Base-by-base conservation (phyloP, 306 rosid species). In the Prosopis cineraria region DNA sequence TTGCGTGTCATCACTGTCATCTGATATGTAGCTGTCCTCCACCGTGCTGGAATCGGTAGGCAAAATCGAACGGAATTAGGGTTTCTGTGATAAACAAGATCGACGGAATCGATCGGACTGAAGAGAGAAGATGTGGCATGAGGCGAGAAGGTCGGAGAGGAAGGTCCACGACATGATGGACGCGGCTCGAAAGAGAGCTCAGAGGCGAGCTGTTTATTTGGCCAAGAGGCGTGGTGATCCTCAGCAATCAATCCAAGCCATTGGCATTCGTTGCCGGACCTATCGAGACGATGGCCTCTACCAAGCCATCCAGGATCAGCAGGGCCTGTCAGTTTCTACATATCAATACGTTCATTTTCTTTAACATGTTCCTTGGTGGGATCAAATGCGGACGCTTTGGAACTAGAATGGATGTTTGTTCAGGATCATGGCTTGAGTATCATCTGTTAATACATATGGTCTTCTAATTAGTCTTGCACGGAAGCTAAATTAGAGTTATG, bases 121-220 rank as follows among this genome's bases (percentile, higher is more conserved):
- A 22, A 20, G 48, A 48, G 31, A 56, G 53, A 84, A 64, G 84
- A 93, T 95, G 99, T 95, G 99, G 99, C 99, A 95, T 87, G 99
- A 95, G 69, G 99, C 98, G 10, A 75, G 98, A 82, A 79, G 94
- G 79, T 95, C 99, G 84, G 99, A 95, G 97, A 86, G 85, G 93
- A 95, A 92, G 85, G 98, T 95, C 58, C 98, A 95, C 74, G 98
- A 92, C 85, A 85, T 95, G 97, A 95, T 95, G 98, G 98, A 95
- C 92, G 97, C 97, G 0, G 98, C 98, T 79, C 95, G 98, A 12
- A 92, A 92, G 78, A 89, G 98, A 83, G 98, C 98, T 25, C 98
- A 95, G 63, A 73, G 98, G 33, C 91, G 98, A 33, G 98, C 98
- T 50, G 87, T 95, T 31, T 95, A 89, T 77, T 88, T 95, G 9